Base-by-base conservation (phyloP, 345 rosid species). In the Camelina laxa region DNA sequence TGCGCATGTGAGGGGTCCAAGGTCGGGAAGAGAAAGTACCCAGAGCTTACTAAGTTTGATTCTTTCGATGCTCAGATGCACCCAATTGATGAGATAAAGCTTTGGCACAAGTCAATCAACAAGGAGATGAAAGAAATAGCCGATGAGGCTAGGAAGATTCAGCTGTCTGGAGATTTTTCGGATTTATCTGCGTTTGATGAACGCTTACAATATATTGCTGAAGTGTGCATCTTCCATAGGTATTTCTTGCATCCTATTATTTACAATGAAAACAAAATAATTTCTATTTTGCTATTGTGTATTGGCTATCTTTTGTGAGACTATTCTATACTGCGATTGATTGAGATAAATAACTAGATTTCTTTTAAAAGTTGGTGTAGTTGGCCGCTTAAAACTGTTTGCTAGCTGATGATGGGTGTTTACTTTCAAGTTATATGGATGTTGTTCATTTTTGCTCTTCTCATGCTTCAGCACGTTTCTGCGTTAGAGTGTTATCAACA, bases 181-280 rank as follows among this genome's bases (percentile, higher is more conserved):
- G 82, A 91, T 84, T 69, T 91, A 49, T 83, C 94, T 51, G 84
- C 83, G 78, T 93, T 93, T 73, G 85, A 91, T 72, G 92, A 89
- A 77, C 87, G 92, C 57, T 79, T 91, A 74, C 94, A 93, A 79
- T 93, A 84, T 71, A 85, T 91, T 81, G 94, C 96, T 30, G 97
- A 93, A 83, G 88, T 93, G 65, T 89, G 93, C 86, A 91, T 91
- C 76, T 93, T 85, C 78, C 98, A 91, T 81, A 87, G 97, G 98
- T 89, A 88, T 21, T 49, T 73, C 14, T 27, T 65, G 76, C 39
- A 50, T 63, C 42, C 57, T 65, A 33, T 69, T 42, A 35, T 62
- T 24, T 65, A 36, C 62, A 22, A 33, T 31, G 65, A 33, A 67
- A 56, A 42, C 38, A 36, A 2, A 54, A 24, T 41, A n/a, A 12